Percentiles rank a stretch among this genome's conserved stretches.
Conservation (phyloP, 2,329 filamentous ascomycete species). For the Mycosphaerella sp. region DNA sequence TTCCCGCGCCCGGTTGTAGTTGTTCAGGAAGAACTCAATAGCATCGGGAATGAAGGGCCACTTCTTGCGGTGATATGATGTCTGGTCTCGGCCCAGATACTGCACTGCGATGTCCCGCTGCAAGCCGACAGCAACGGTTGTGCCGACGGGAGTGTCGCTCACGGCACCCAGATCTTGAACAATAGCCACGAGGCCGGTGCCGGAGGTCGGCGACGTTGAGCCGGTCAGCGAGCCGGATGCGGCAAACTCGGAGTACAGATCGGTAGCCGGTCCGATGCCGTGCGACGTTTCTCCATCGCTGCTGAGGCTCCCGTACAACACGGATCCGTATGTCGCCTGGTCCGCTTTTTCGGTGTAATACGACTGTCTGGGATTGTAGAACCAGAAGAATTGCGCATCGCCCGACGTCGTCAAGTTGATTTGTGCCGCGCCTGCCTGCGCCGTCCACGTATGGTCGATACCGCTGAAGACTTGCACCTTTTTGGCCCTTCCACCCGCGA, state of each 20-base stretch:
- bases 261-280: background rate
- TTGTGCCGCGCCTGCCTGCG: conserved; percentile 24
- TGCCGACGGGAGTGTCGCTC: background rate
- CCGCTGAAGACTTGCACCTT: conserved; percentile 27
- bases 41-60: background rate
- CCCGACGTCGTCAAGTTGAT: conserved; percentile 20
- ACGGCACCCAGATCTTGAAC: background rate
- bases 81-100: background rate
- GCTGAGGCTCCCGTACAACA: conserved; percentile 16
- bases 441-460: conserved; percentile 35
- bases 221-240: conserved; percentile 9
- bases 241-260: conserved; percentile 16
- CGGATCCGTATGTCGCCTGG: conserved; percentile 24
- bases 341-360: conserved; percentile 23
- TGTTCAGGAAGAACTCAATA: background rate
- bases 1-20: background rate
- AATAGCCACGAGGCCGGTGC: conserved; percentile 15
- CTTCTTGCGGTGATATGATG: background rate
- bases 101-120: background rate
- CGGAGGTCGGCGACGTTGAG: conserved; percentile 2
- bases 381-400: conserved; percentile 19
- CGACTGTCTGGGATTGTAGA: conserved; percentile 23
- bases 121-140: background rate
- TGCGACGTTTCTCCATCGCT: conserved; percentile 5
- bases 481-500: conserved; percentile 12